phyloP scores from a whole-genome alignment of 345 rosid genomes.

The Clausena lansium region DNA sequence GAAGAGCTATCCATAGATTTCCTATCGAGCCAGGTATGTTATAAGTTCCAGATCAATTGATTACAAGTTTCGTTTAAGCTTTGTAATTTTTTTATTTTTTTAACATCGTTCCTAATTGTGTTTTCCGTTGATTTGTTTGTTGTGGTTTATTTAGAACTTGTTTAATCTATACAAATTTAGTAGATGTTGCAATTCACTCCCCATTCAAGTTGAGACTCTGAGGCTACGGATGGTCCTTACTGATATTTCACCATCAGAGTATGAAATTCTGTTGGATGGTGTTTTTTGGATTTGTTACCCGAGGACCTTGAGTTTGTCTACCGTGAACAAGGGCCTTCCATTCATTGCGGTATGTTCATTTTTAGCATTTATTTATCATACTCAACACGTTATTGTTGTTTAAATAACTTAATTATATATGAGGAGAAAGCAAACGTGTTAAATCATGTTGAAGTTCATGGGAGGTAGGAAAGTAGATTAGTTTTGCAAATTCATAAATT shows the following conservation, averaged over 20 bases:
- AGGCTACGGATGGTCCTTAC: neutral
- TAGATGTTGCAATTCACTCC: neutral
- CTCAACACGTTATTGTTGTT: too few relatives aligned
- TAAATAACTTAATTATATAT: too few relatives aligned
- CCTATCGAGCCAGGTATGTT: neutral
- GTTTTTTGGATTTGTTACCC: neutral
- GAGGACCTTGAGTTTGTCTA: neutral
- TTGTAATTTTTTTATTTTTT: neutral
- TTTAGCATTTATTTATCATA: neutral
- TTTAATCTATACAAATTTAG: neutral
- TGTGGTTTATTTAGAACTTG: neutral
- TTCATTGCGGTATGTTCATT: neutral
- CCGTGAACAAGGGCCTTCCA: neutral
- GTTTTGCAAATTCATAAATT: too few relatives aligned
- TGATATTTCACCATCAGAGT: neutral
- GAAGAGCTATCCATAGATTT: neutral
- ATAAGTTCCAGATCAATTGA: neutral
- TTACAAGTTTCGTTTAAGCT: neutral
- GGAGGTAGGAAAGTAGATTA: neutral
- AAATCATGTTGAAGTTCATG: neutral
- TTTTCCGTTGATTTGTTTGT: neutral
- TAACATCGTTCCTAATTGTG: neutral
- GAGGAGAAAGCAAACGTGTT: too few relatives aligned
- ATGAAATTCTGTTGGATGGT: neutral
- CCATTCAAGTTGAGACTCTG: neutral